phyloP scores from a whole-genome alignment of 176 grass and related monocot genomes.

The Rhipidocladum racemiflorum region DNA sequence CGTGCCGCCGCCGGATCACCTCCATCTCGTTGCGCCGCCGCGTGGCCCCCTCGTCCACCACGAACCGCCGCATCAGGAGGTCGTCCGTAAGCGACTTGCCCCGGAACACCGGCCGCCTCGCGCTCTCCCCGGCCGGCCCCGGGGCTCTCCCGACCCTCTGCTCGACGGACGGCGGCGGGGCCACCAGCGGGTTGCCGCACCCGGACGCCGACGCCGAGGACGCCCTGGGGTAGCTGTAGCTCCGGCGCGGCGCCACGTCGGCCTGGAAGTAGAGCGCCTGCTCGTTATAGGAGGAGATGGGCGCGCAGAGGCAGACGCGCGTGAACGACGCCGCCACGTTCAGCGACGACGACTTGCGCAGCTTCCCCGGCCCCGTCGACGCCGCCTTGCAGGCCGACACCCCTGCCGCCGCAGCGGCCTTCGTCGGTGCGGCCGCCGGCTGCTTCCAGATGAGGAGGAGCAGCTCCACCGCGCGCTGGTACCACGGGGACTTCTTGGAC shows the following conservation, averaged over 20 bases:
- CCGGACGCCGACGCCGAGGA: constrained; percentile 54
- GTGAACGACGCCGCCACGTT: constrained; percentile 92
- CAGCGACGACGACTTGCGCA: constrained; percentile 89
- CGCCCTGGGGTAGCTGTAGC: constrained; percentile 84
- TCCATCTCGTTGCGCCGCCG: constrained; percentile 92
- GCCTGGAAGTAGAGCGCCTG: constrained; percentile 65
- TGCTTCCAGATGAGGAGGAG: constrained; percentile 63
- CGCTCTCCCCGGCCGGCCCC: neutral
- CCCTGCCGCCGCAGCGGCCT: constrained; percentile 36
- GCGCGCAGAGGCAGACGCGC: constrained; percentile 86
- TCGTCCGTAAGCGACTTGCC: constrained; percentile 95
- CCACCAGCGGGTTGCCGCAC: constrained; percentile 47
- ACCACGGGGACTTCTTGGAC: constrained; percentile 65
- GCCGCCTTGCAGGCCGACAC: neutral
- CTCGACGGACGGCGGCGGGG: constrained; percentile 28
- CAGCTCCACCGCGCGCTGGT: constrained; percentile 64
- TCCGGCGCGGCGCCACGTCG: constrained; percentile 72
- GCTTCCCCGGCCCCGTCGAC: neutral
- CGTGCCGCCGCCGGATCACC: constrained; percentile 75
- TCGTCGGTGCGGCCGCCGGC: constrained; percentile 14
- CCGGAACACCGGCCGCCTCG: constrained; percentile 63
- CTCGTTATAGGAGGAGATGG: constrained; percentile 91
- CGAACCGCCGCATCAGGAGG: constrained; percentile 82
- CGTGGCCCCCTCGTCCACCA: constrained; percentile 83
- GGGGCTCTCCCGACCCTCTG: neutral